Conservation (phyloP, 2,329 filamentous ascomycete species). For the Orbilia brochopaga region DNA sequence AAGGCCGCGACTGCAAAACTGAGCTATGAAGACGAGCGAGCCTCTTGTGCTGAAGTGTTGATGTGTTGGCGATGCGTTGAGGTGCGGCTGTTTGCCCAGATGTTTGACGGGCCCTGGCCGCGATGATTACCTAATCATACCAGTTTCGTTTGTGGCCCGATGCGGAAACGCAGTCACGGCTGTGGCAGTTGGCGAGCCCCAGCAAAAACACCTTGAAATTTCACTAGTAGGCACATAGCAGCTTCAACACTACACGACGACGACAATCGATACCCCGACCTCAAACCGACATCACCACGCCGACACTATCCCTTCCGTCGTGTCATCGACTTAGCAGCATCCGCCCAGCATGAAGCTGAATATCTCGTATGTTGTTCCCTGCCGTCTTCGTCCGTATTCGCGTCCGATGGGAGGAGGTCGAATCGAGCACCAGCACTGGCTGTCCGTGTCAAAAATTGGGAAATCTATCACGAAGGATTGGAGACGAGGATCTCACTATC, state of each 20-base stretch:
- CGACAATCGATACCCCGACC: conserved; percentile 13
- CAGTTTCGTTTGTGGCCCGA: not conserved
- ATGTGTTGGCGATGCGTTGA: too few relatives aligned
- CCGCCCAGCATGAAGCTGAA: conserved; percentile 51
- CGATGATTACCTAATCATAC: too few relatives aligned
- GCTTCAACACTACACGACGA: conserved; percentile 30
- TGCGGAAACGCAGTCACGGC: conserved; percentile 42
- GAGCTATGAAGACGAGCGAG: too few relatives aligned
- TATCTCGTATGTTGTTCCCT: conserved; percentile 41
- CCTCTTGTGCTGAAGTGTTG: too few relatives aligned
- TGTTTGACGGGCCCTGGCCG: too few relatives aligned
- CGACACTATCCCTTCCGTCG: conserved; percentile 15
- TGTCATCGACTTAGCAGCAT: conserved; percentile 31
- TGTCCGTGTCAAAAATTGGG: not conserved
- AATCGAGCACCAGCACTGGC: conserved; percentile 1
- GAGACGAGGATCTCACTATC: not conserved
- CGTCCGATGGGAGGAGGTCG: conserved; percentile 3
- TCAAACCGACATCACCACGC: conserved; percentile 15
- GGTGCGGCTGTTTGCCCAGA: too few relatives aligned
- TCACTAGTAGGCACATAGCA: conserved; percentile 10
- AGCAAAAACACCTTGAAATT: conserved; percentile 36
- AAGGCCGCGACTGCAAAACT: too few relatives aligned
- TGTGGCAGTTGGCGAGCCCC: not conserved
- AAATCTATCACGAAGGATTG: conserved; percentile 1
- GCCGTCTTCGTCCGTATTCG: not conserved